Evolutionary conservation across 2,329 filamentous ascomycete genomes (phyloP).

Genomic region (Pleoardoris graminearum): DNA sequence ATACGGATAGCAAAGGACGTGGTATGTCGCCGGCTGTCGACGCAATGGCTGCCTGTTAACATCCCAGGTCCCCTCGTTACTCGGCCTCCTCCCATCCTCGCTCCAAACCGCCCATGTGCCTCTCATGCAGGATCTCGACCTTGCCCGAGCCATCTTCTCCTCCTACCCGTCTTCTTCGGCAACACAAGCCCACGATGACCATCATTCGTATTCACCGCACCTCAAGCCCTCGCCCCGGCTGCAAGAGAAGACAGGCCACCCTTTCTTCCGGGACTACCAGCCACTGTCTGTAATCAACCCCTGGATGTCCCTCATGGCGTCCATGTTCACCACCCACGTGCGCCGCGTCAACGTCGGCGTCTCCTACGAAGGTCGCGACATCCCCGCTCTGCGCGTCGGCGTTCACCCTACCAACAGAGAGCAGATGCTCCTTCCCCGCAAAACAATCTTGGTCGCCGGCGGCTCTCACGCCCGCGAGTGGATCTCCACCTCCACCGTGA

Average conservation of each 20-base stretch:
- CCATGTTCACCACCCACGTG: slow-evolving; percentile 85
- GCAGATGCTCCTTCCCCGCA: slow-evolving; percentile 57
- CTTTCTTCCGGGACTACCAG: slow-evolving; percentile 94
- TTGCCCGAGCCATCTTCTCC: slow-evolving; percentile 75
- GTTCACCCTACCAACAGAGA: slow-evolving; percentile 57
- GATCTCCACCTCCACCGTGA: slow-evolving; percentile 91
- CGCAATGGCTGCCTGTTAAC: slow-evolving; percentile 5
- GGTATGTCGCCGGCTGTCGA: slow-evolving; percentile 52
- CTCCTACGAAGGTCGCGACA: slow-evolving; percentile 86
- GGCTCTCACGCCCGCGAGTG: slow-evolving; percentile 95
- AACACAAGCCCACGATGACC: slow-evolving; percentile 29
- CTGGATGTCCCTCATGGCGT: slow-evolving; percentile 89
- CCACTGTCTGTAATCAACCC: slow-evolving; percentile 80
- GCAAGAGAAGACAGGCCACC: slow-evolving; percentile 54
- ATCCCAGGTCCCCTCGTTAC: slow-evolving; percentile 66
- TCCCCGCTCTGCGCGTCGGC: slow-evolving; percentile 78
- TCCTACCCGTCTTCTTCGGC: slow-evolving; percentile 64
- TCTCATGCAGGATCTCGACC: slow-evolving; percentile 70
- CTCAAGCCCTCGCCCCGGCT: slow-evolving; percentile 36
- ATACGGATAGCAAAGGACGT: slow-evolving; percentile 76
- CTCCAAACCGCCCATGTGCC: slow-evolving; percentile 72
- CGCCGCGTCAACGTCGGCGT: slow-evolving; percentile 75
- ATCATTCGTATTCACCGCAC: slow-evolving; percentile 31
- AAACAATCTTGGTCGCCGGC: slow-evolving; percentile 79
- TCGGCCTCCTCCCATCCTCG: slow-evolving; percentile 75